Evolutionary conservation across 306 rosid genomes (phyloP).

Genomic region (Ammopiptanthus mongolicus): DNA sequence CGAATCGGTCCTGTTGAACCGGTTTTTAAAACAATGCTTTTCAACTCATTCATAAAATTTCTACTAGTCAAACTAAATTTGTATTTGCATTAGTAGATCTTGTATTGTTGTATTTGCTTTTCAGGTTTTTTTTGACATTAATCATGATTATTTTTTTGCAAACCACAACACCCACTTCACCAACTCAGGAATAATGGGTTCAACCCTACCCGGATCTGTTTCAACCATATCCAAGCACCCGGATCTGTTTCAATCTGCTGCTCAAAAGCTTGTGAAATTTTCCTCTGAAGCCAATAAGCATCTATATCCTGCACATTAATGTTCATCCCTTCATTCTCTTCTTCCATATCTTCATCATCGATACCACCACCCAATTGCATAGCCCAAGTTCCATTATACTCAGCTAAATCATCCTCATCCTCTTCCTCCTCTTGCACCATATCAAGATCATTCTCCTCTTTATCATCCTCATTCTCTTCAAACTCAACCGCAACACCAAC

Average conservation of each 20-base stretch:
- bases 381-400: conserved; percentile 50
- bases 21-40: too few species aligned
- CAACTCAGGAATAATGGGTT: too few species aligned
- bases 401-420: conserved; percentile 74
- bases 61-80: too few species aligned
- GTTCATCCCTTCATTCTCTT: conserved; percentile 73
- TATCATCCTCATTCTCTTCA: conserved; percentile 91
- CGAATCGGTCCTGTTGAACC: too few species aligned
- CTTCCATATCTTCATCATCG: conserved; percentile 85
- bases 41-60: too few species aligned
- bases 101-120: too few species aligned
- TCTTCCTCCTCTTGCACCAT: conserved; percentile 89
- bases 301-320: conserved; percentile 92
- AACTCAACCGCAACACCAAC: conserved; percentile 95
- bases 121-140: too few species aligned
- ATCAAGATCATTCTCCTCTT: conserved; percentile 93
- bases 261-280: conserved; percentile 83
- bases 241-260: conserved; percentile 90
- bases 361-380: conserved; percentile 95
- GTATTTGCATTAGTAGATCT: too few species aligned
- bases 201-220: too few species aligned
- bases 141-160: too few species aligned
- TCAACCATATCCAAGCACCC: too few species aligned
- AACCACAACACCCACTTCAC: too few species aligned
- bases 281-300: conserved; percentile 99